A percentile compares a stretch with the other conserved stretches of the same genome.
Evolutionary conservation across 805 yeast species (phyloP).

Genomic region (Blastobotrys peoriensis): DNA sequence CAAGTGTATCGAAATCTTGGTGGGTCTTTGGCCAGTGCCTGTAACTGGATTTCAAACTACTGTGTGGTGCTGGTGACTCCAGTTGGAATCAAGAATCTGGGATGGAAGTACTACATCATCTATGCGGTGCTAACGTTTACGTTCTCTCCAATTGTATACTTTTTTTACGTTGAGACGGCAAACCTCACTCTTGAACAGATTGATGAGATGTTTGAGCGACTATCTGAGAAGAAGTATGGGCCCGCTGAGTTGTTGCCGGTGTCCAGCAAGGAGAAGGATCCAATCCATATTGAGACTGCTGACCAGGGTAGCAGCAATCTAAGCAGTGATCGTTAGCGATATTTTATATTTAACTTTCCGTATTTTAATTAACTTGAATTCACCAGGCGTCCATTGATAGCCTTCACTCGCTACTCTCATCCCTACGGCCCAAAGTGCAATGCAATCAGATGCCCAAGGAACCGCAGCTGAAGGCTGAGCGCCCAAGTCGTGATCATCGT

Average conservation of each 20-base stretch:
- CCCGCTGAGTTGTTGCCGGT: not conserved
- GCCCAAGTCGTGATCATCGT: slow-evolving; percentile 14
- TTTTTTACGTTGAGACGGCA: slow-evolving; percentile 68
- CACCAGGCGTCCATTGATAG: too few species aligned
- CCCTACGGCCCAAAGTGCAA: too few species aligned
- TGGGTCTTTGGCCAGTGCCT: slow-evolving; percentile 54
- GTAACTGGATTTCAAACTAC: slow-evolving; percentile 59
- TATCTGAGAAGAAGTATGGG: not conserved
- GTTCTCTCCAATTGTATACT: slow-evolving; percentile 54
- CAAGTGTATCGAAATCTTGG: slow-evolving; percentile 55
- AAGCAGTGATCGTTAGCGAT: too few species aligned
- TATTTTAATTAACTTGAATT: too few species aligned
- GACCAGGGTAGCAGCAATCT: too few species aligned
- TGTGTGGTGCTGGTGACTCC: slow-evolving; percentile 44
- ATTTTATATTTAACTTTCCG: too few species aligned
- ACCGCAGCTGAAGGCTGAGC: too few species aligned
- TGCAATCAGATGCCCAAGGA: too few species aligned
- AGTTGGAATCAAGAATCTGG: slow-evolving; percentile 36
- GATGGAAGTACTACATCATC: slow-evolving; percentile 42
- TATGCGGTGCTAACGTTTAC: slow-evolving; percentile 48
- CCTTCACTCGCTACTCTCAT: too few species aligned
- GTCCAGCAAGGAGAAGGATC: not conserved
- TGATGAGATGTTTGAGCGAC: slow-evolving; percentile 43
- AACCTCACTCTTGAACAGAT: slow-evolving; percentile 68
- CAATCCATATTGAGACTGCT: not conserved